Percentiles rank a stretch among this genome's conserved stretches.
These are phyloP conservation scores for Apophysomyces sp. DNA, from an alignment of 371 early-diverging fungal genomes.

Conservation along the genomic window DNA sequence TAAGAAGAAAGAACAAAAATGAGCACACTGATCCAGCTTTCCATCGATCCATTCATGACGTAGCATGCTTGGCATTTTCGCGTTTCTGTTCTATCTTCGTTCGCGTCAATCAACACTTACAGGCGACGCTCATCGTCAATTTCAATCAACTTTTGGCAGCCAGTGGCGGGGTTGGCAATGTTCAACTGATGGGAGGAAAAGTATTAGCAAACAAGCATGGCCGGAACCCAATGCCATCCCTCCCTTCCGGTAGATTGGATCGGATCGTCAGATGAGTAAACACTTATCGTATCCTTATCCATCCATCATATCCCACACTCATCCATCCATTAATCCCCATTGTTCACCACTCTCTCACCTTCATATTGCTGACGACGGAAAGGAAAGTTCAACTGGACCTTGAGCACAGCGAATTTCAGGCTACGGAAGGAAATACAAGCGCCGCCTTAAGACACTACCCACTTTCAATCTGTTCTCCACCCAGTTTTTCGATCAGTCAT, in stretches of 20 bases:
- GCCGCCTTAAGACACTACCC: not conserved
- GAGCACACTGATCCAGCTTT: not conserved
- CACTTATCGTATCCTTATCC: not conserved
- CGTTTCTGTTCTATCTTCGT: not conserved
- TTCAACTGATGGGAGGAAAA: constrained; percentile 67
- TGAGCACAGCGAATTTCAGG: not conserved
- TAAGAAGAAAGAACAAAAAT: constrained; percentile 24
- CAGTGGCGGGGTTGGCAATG: constrained; percentile 96
- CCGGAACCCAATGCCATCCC: no score
- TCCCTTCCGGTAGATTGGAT: not conserved
- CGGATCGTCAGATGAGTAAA: not conserved
- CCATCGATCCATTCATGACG: not conserved
- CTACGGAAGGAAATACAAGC: not conserved
- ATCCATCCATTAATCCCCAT: constrained; percentile 4
- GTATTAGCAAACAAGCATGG: not conserved
- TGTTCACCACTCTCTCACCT: constrained; percentile 9
- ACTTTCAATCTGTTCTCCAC: no score
- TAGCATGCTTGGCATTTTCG: not conserved
- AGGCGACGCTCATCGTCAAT: constrained; percentile 92
- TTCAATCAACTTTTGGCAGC: constrained; percentile 94
- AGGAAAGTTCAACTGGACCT: constrained; percentile 1
- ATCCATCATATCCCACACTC: constrained; percentile 10
- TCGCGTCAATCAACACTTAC: constrained; percentile 47
- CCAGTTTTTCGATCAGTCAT: no score
- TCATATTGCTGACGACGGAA: constrained; percentile 19